phyloP scores from a whole-genome alignment of 306 rosid species.

The Malus fusca region DNA sequence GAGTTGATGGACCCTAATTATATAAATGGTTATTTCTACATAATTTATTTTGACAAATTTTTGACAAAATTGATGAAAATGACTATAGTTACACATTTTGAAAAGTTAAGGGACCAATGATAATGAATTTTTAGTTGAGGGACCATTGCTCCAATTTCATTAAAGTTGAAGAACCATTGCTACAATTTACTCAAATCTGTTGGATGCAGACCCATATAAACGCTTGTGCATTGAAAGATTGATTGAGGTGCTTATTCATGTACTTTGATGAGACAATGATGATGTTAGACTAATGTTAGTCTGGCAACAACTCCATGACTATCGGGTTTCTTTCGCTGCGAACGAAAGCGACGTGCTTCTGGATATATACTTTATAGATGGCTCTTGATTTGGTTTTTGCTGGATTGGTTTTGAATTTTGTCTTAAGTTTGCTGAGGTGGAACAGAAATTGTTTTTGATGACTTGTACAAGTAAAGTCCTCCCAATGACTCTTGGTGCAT shows the following conservation, averaged over 20 bases:
- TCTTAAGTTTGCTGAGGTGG: slow-evolving; percentile 14
- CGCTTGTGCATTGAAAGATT: not conserved
- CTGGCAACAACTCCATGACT: not conserved
- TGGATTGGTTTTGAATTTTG: not conserved
- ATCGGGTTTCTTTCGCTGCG: not conserved
- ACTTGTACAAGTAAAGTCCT: not conserved
- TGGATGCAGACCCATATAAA: too few species aligned
- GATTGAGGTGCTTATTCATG: not conserved
- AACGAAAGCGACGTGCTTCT: not conserved
- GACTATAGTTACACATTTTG: too few species aligned
- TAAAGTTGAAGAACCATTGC: too few species aligned
- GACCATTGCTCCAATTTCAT: too few species aligned
- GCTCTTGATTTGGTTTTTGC: not conserved
- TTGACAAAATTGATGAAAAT: too few species aligned
- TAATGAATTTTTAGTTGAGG: too few species aligned
- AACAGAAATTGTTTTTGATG: not conserved
- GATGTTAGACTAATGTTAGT: not conserved
- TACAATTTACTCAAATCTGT: too few species aligned
- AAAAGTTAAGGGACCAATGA: too few species aligned
- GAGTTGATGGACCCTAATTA: too few species aligned
- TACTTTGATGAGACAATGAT: not conserved
- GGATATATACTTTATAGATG: not conserved
- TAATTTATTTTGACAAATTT: too few species aligned
- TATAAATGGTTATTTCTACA: too few species aligned
- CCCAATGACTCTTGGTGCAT: slow-evolving; percentile 5